A percentile compares a stretch with the other conserved stretches of the same genome.
These are phyloP conservation scores for Athelia sp. DNA, from an alignment of 1,284 basidiomycete genomes.

Conservation along the genomic window DNA sequence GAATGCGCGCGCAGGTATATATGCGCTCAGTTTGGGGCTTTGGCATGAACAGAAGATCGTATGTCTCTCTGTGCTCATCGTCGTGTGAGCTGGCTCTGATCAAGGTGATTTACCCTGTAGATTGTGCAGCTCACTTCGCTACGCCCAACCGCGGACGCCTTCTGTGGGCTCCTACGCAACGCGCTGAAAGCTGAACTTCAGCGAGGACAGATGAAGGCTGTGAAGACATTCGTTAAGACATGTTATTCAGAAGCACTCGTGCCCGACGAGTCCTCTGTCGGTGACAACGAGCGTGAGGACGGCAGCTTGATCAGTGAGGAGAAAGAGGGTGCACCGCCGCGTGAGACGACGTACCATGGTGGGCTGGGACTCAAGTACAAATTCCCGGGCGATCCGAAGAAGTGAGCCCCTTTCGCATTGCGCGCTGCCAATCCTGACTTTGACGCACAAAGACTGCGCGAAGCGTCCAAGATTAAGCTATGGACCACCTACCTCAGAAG, in stretches of 20 bases:
- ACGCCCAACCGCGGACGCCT: conserved; percentile 92
- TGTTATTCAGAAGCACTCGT: conserved; percentile 94
- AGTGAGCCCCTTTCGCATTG: conserved; percentile 42
- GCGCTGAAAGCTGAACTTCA: conserved; percentile 86
- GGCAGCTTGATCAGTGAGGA: conserved; percentile 55
- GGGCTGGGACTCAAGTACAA: conserved; percentile 87
- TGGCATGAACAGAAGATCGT: conserved; percentile 98
- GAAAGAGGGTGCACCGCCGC: conserved; percentile 39
- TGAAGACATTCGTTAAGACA: conserved; percentile 88
- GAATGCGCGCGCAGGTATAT: conserved; percentile 89
- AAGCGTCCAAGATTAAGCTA: conserved; percentile 95
- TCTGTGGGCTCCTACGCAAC: conserved; percentile 87
- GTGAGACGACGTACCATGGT: conserved; percentile 69
- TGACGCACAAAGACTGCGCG: conserved; percentile 61
- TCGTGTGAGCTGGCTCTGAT: too few species aligned
- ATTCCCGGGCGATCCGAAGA: conserved; percentile 92
- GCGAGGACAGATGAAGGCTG: conserved; percentile 87
- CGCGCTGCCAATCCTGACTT: conserved; percentile 5
- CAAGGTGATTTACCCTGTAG: too few species aligned
- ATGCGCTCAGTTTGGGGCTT: conserved; percentile 89
- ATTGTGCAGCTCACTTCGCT: conserved; percentile 94
- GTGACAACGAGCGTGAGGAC: conserved; percentile 62
- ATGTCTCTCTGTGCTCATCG: too few species aligned
- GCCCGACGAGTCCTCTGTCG: conserved; percentile 44
- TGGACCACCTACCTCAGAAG: conserved; percentile 89